Base-by-base conservation (phyloP, 2,329 filamentous ascomycete genomes). In the Anthostomella pinea region DNA sequence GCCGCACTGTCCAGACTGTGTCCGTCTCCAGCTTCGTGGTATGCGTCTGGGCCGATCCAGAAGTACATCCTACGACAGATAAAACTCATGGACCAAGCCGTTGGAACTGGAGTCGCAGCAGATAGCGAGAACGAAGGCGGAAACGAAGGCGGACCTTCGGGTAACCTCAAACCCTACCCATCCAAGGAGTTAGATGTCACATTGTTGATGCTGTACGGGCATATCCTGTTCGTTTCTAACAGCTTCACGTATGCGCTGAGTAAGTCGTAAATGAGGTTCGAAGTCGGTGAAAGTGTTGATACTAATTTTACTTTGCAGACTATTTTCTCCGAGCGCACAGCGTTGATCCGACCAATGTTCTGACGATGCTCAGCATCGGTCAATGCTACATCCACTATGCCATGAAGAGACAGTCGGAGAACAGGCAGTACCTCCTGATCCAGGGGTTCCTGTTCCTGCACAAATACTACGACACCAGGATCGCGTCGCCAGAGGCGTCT, bases 21-120 rank as follows among this genome's bases (percentile, higher is more conserved):
- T 54, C 81, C 87, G 34, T 82, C 86, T 10, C 79, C 83, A 2
- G 71, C 79, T 23, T 76, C 81, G 19, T 87, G 84, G 70, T 95
- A 91, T 62, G 83, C 83, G 33, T 83, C 84, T 3, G 85, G 87
- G 0, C 83, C 87, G 0, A 83, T 84, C 14, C 89, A 95, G 62
- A 97, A 97, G 60, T 95, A 87, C 57, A 81, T 97, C 53, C 72
- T 96, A 39, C 82, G 93, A 4, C 88, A 95, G 63, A 87, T 98
- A 64, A 94, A 95, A 61, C 80, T 81, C 3, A 86, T 95, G 68
- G 93, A 98, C 61, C 83, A 77, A 45, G 67, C 70, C 4, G 70
- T 85, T 3, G 68, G 83, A 28, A 69, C 64, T 3, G 67, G 70
- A 10, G 66, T 72, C 10, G 65, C 71, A 25, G 62, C 66, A 18